A percentile compares a stretch with the other conserved stretches of the same genome.
These are phyloP conservation scores for Coniochaeta ligniaria DNA, from an alignment of 2,329 filamentous ascomycete species.

Conservation along the genomic window DNA sequence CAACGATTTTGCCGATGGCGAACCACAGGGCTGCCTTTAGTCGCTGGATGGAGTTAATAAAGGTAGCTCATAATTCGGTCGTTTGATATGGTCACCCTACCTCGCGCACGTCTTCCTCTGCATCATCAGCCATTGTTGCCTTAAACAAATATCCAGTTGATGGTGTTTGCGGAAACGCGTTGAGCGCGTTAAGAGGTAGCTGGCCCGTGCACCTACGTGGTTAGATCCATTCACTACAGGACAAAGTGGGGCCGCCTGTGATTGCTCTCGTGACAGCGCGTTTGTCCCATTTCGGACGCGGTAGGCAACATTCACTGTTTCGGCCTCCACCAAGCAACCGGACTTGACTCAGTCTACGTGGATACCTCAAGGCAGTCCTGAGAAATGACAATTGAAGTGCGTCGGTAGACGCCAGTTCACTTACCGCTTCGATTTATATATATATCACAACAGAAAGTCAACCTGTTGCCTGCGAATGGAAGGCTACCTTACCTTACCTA, in stretches of 20 bases:
- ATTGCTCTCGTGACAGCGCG: background rate
- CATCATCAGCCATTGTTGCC: slow-evolving; percentile 9
- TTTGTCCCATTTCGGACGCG: background rate
- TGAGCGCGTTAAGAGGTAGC: background rate
- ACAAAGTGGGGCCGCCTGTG: too few species aligned
- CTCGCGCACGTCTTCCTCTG: slow-evolving; percentile 11
- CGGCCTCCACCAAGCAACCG: background rate
- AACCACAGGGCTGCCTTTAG: slow-evolving; percentile 83
- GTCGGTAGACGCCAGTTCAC: background rate
- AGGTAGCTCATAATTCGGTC: background rate
- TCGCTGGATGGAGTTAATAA: slow-evolving; percentile 40
- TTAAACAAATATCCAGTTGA: too few species aligned
- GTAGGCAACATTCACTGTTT: background rate
- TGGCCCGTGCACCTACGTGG: background rate
- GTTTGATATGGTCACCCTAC: slow-evolving; percentile 1
- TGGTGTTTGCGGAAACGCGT: background rate
- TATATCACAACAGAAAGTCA: background rate
- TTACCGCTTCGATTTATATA: background rate
- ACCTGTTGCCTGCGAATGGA: background rate
- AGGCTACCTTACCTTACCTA: too few species aligned
- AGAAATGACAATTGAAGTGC: background rate
- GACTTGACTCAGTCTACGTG: background rate
- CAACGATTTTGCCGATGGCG: slow-evolving; percentile 78
- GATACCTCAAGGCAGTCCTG: background rate
- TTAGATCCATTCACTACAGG: too few species aligned